A percentile compares a stretch with the other conserved stretches of the same genome.
phyloP scores from a whole-genome alignment of 495 filamentous ascomycete species.

The Pseudomonodictys pantanalensis region DNA sequence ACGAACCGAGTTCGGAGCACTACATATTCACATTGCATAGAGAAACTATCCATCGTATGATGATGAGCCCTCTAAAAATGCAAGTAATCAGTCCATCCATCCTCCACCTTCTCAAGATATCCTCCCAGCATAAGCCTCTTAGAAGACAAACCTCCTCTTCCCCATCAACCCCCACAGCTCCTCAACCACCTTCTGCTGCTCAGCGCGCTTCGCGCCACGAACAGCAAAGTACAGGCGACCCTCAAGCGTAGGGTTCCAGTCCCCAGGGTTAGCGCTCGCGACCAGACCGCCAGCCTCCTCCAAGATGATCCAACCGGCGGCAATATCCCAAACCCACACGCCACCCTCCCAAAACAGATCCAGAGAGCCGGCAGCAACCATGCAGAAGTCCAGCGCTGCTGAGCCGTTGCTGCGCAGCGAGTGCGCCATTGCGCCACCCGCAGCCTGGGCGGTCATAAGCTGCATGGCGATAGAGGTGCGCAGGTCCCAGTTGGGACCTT shows the following conservation, averaged over 20 bases:
- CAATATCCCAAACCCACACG: conserved; percentile 32
- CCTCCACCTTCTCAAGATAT: no score
- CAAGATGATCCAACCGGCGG: conserved; percentile 33
- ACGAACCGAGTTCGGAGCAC: no score
- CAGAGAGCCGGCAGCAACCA: conserved; percentile 27
- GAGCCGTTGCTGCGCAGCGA: conserved; percentile 25
- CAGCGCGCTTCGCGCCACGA: conserved; percentile 9
- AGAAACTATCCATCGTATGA: no score
- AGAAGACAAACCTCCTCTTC: conserved; percentile 19
- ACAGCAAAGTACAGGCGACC: conserved; percentile 31
- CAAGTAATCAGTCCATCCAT: no score
- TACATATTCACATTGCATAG: no score
- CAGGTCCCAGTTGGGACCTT: conserved; percentile 32
- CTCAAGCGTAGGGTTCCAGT: conserved; percentile 28
- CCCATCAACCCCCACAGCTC: conserved; percentile 31
- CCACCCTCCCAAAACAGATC: conserved; percentile 34
- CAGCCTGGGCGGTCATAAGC: conserved; percentile 16
- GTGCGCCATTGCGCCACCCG: conserved; percentile 28
- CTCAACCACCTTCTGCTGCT: conserved; percentile 19
- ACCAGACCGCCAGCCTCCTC: conserved; percentile 32
- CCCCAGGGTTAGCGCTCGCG: conserved; percentile 25
- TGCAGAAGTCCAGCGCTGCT: conserved; percentile 34
- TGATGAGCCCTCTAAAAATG: no score
- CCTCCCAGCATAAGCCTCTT: no score
- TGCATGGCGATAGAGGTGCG: conserved; percentile 9